Conservation (phyloP, 805 yeast genomes). For the Candida takata region DNA sequence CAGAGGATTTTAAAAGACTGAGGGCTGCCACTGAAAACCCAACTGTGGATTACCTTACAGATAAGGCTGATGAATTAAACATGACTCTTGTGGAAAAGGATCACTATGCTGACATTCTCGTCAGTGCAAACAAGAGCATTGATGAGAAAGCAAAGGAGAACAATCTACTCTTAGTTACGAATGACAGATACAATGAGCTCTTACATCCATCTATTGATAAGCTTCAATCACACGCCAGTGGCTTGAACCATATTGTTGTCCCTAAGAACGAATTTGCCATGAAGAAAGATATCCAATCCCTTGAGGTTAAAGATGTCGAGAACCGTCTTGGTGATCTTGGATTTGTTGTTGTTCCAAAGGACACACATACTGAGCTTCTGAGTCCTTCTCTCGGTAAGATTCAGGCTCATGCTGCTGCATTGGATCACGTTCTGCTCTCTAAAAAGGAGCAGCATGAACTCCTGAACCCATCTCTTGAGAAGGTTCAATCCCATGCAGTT, state of each 20-base stretch:
- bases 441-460: slow-evolving; percentile 7
- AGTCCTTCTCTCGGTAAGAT: background rate
- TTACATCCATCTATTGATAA: slow-evolving; percentile 11
- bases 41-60: slow-evolving; percentile 6
- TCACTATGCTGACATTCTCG: slow-evolving; percentile 7
- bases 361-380: slow-evolving; percentile 4
- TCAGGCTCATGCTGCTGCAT: background rate
- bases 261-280: slow-evolving; percentile 18
- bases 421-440: slow-evolving; percentile 7
- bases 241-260: slow-evolving; percentile 2
- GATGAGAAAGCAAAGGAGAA: slow-evolving; percentile 24
- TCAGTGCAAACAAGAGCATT: slow-evolving; percentile 17
- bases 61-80: slow-evolving; percentile 9
- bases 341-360: slow-evolving; percentile 14
- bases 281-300: slow-evolving; percentile 1
- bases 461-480: slow-evolving; percentile 10
- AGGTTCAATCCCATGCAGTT: slow-evolving; percentile 7
- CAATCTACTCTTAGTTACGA: slow-evolving; percentile 9
- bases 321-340: slow-evolving; percentile 11
- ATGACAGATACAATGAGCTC: slow-evolving; percentile 9
- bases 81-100: slow-evolving; percentile 12
- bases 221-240: slow-evolving; percentile 6
- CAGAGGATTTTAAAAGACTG: slow-evolving; percentile 4
- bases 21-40: slow-evolving; percentile 8
- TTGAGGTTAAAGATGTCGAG: slow-evolving; percentile 1